Evolutionary conservation across 2,329 filamentous ascomycete species (phyloP), one percentile per base, ranked within the genome.

Genomic region (Thelonectria rubi): DNA sequence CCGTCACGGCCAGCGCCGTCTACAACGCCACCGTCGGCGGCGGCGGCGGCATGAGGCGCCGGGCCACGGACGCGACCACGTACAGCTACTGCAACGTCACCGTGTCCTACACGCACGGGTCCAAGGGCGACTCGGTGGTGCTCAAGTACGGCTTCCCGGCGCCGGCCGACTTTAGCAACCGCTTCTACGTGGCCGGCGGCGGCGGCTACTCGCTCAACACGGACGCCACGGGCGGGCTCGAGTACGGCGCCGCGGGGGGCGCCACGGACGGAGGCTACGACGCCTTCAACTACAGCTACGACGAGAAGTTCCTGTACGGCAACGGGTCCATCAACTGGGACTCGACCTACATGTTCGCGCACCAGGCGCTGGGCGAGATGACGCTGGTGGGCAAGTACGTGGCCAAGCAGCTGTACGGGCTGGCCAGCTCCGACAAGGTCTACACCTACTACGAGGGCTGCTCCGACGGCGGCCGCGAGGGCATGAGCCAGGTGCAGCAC

Each of bases 251-350:
- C 20, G 76, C 68, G 2, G 67, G 71, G 0, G 81, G 79, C 51
- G 75, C 74, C 45, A 81, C 79, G 4, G 75, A 77, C 51, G 80
- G 75, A 12, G 81, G 80, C 3, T 82, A 81, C 58, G 79, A 77
- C 51, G 78, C 77, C 15, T 80, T 82, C 67, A 69, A 69, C 62
- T 69, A 71, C 58, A 76, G 69, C 61, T 77, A 72, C 46, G 75
- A 78, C 53, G 72, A 75, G 17, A 77, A 80, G 2, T 74, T 78
- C 14, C 73, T 83, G 1, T 69, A 73, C 51, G 79, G 73, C n/a
- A 84, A 86, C 59, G 83, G 82, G 11, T 80, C 81, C 3, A 75
- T 83, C 65, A 83, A 86, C 70, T 85, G 78, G 74, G 77, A 85
- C 34, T 73, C 79, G 1, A 75, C 79, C 3, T 78, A 81, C 72